Evolutionary conservation across 306 rosid species (phyloP).

Genomic region (Bauhinia variegata): DNA sequence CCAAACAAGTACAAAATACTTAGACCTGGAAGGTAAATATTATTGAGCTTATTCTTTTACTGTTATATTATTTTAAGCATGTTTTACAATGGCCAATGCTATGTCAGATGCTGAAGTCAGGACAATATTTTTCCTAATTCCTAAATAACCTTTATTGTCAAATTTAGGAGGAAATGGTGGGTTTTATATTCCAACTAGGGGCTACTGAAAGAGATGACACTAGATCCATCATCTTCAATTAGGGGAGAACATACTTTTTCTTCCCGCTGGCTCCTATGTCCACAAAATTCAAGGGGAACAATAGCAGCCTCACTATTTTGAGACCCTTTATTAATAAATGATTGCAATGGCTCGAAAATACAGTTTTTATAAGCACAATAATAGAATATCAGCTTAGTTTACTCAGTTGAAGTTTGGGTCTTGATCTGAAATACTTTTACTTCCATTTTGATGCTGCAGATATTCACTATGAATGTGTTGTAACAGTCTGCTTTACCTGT

Average conservation of each 20-base stretch:
- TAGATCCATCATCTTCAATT: constrained; percentile 22
- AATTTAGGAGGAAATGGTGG: too few relatives aligned
- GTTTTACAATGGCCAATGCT: constrained; percentile 16
- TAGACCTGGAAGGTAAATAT: constrained; percentile 86
- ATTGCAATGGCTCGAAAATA: not conserved
- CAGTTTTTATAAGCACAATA: not conserved
- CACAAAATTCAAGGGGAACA: constrained; percentile 15
- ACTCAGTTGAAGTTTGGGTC: too few relatives aligned
- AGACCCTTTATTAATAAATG: constrained; percentile 13
- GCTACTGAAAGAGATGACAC: not conserved
- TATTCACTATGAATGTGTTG: constrained; percentile 6
- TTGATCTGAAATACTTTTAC: too few relatives aligned
- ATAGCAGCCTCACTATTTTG: not conserved
- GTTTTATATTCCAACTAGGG: too few relatives aligned
- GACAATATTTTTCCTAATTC: constrained; percentile 4
- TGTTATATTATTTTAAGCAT: constrained; percentile 14
- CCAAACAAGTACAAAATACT: constrained; percentile 73
- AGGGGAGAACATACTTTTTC: not conserved
- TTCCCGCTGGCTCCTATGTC: constrained; percentile 4
- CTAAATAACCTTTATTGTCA: not conserved
- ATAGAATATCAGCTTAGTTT: too few relatives aligned
- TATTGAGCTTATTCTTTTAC: constrained; percentile 8
- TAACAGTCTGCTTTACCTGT: constrained; percentile 15
- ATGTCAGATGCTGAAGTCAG: constrained; percentile 10
- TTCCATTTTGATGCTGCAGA: not conserved